phyloP scores from a whole-genome alignment of 1,284 basidiomycete genomes.

The Rugosomyces carneus region DNA sequence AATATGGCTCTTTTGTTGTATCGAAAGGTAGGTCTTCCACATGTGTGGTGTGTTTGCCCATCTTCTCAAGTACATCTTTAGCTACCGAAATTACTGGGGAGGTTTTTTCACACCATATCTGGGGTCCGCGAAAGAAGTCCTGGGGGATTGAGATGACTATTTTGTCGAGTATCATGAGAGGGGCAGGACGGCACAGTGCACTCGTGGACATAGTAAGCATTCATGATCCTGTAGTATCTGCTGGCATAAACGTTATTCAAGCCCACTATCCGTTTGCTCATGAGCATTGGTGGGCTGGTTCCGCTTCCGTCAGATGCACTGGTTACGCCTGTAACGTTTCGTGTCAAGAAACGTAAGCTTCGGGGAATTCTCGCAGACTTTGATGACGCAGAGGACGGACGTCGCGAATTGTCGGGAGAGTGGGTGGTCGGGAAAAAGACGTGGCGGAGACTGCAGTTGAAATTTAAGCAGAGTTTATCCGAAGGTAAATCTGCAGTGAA shows the following conservation, averaged over 20 bases:
- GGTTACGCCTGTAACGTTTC: slow-evolving; percentile 92
- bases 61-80: slow-evolving; percentile 24
- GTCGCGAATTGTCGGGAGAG: slow-evolving; percentile 84
- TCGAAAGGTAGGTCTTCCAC: slow-evolving; percentile 49
- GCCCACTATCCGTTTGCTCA: slow-evolving; percentile 72
- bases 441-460: slow-evolving; percentile 83
- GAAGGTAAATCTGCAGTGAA: slow-evolving; percentile 16
- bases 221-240: background rate
- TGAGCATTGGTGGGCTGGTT: slow-evolving; percentile 77
- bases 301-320: slow-evolving; percentile 92
- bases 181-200: slow-evolving; percentile 76
- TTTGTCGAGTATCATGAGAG: slow-evolving; percentile 80
- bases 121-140: slow-evolving; percentile 77
- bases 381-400: slow-evolving; percentile 70
- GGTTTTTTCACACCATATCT: slow-evolving; percentile 65
- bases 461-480: slow-evolving; percentile 35
- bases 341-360: slow-evolving; percentile 67
- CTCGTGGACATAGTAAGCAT: slow-evolving; percentile 77
- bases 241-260: slow-evolving; percentile 23
- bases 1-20: slow-evolving; percentile 56
- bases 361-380: slow-evolving; percentile 73
- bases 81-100: slow-evolving; percentile 66
- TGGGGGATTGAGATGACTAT: slow-evolving; percentile 91
- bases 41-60: background rate
- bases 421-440: slow-evolving; percentile 93